Evolutionary conservation across 1,139 yeast genomes (phyloP), one percentile per base, ranked within the genome.

Genomic region (Candida frijolesensis): DNA sequence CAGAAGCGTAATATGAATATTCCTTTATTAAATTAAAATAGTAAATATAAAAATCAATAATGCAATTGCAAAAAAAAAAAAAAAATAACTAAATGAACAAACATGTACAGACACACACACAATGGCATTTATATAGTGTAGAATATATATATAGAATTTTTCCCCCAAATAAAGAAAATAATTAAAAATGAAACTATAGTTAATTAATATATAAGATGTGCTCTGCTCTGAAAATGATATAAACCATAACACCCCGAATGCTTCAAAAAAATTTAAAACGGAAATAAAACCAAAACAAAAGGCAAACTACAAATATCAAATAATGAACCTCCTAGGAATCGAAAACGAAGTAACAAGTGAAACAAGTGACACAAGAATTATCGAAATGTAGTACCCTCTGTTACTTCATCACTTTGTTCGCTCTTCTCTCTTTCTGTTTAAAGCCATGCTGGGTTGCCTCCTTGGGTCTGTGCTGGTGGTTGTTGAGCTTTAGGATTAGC

Each of bases 391-490:
- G 12, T 34, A 34, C 16, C 4, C 4, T 19, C 4, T 4, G 22
- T 19, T 19, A 3, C 22, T 19, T n/a, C n/a, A n/a, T n/a, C n/a
- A n/a, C n/a, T n/a, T n/a, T 34, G 3, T 18, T 15, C 6, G 22
- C 27, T 3, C 11, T 18, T 9, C 14, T 29, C n/a, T 19, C 35
- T 29, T 29, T 42, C 10, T 10, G 9, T 14, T 38, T 51, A 57
- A 48, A 57, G 57, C 59, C 60, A 57, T 25, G 60, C 57, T 38
- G 60, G 59, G 43, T 55, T 53, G n/a, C 58, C 58, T 40, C 54
- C 54, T 34, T 44, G 52, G 44, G 44, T 57, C 45, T 51, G 56
- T 41, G 47, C 54, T 42, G 32, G 51, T 40, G 35, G 56, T 42
- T 45, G 55, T 49, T 53, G 58, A 35, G 47, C 50, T 27, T 47